Percentiles rank a stretch among this genome's conserved stretches.
Conservation (phyloP, 2,329 filamentous ascomycete genomes). For the Aspergillus costaricaensis region DNA sequence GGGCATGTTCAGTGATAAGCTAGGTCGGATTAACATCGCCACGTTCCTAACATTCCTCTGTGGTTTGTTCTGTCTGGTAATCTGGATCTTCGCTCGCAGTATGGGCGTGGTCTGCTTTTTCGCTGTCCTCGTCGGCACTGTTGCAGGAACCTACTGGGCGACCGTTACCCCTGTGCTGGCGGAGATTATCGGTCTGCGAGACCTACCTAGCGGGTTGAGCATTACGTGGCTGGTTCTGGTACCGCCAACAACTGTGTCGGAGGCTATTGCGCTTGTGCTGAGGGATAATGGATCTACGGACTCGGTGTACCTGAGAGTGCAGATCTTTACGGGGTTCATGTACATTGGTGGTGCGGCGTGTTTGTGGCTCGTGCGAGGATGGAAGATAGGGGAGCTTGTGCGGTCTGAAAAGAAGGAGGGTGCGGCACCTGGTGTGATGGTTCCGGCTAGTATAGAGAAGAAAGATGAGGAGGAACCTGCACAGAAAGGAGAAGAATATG, state of each 20-base stretch:
- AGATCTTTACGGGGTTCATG: conserved; percentile 62
- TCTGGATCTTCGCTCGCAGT: conserved; percentile 63
- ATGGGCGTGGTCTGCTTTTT: conserved; percentile 63
- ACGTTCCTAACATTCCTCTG: conserved; percentile 56
- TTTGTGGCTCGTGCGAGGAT: conserved; percentile 42
- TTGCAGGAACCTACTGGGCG: conserved; percentile 63
- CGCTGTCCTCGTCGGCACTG: conserved; percentile 58
- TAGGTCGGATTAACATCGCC: conserved; percentile 66
- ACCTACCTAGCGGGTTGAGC: conserved; percentile 59
- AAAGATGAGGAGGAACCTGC: neutral
- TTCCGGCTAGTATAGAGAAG: neutral
- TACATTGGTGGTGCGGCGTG: conserved; percentile 59
- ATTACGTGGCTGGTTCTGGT: conserved; percentile 63
- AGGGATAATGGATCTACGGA: conserved; percentile 39
- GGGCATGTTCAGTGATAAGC: conserved; percentile 62
- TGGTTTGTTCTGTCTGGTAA: conserved; percentile 59
- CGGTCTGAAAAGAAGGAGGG: conserved; percentile 16
- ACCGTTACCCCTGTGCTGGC: conserved; percentile 61
- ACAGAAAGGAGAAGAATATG: conserved; percentile 15
- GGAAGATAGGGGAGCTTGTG: conserved; percentile 41
- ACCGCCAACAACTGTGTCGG: conserved; percentile 50
- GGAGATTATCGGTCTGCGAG: conserved; percentile 62
- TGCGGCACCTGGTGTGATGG: neutral
- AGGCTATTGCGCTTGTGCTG: conserved; percentile 63
- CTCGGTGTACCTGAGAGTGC: conserved; percentile 42